phyloP scores from a whole-genome alignment of 441 rosid species.

The Biscutella laevigata region DNA sequence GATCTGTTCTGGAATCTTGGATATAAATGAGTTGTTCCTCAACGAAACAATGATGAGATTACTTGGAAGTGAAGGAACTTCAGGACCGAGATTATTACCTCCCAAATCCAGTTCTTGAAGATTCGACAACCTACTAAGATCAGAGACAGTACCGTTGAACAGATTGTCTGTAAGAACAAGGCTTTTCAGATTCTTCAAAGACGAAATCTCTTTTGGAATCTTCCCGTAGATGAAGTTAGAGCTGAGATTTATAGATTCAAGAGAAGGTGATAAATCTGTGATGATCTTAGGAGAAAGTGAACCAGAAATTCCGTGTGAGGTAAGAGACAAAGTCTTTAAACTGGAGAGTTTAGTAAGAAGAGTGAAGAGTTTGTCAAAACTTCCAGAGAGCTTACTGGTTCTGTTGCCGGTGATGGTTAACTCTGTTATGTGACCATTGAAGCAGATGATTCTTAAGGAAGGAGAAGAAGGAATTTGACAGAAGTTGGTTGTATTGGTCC shows the following conservation, averaged over 20 bases:
- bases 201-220: conserved; percentile 45
- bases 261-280: conserved; percentile 38
- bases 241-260: conserved; percentile 50
- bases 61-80: conserved; percentile 49
- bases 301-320: conserved; percentile 76
- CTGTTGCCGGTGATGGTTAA: conserved; percentile 58
- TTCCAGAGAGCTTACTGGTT: conserved; percentile 36
- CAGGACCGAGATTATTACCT: conserved; percentile 53
- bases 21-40: conserved; percentile 58
- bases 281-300: conserved; percentile 46
- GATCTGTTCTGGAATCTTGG: conserved; percentile 43
- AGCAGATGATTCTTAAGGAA: conserved; percentile 53
- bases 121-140: conserved; percentile 35
- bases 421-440: conserved; percentile 42
- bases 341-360: conserved; percentile 54
- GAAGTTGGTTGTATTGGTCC: conserved; percentile 73
- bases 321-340: conserved; percentile 52
- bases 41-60: conserved; percentile 35
- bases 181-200: conserved; percentile 39
- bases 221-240: conserved; percentile 66
- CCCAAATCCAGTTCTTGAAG: conserved; percentile 53
- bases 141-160: conserved; percentile 57
- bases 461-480: conserved; percentile 58
- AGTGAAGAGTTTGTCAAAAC: conserved; percentile 61
- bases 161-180: conserved; percentile 54